Evolutionary conservation across 345 rosid species (phyloP), one percentile per base, ranked within the genome.

Genomic region (Garcia nutans): DNA sequence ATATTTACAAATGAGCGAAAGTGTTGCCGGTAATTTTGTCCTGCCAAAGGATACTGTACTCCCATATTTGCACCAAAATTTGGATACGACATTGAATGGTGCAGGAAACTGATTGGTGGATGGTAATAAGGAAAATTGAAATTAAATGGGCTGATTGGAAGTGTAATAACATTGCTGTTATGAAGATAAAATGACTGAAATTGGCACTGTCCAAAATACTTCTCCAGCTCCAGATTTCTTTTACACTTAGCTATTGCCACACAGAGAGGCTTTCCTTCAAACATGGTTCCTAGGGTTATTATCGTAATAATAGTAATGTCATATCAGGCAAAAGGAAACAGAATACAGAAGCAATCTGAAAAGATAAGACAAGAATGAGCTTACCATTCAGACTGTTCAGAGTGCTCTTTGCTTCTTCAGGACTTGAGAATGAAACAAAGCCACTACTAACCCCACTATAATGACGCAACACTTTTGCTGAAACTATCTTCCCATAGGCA

Each of bases 391-490:
- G 85, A 47, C 74, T 31, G 70, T 68, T 60, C 79, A 84, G 70
- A 76, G 97, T 97, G 22, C 65, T 70, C 45, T 82, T 81, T 68
- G 98, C 89, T 79, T 90, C 97, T 77, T 84, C 88, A 74, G 82
- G 72, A 59, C 76, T 80, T 72, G 92, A 87, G 87, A 88, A 91
- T 76, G 89, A 82, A 59, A 93, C 98, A 79, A 91, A 93, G 54
- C 97, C 98, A 79, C 84, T 90, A 77, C 94, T 91, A 23, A 3
- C 55, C 22, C 98, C 93, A 68, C 77, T 74, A 52, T 78, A 83
- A 70, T 83, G 33, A 68, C 87, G 76, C 86, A 88, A 88, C 74
- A 93, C 91, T 83, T 75, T 91, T 47, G 83, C 88, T 6, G 91
- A 88, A 68, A 80, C 82, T 82, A 93, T 79, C 44, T 49, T 2